phyloP scores from a whole-genome alignment of 2,329 filamentous ascomycete genomes.

The Lasiodiplodia gonubiensis region DNA sequence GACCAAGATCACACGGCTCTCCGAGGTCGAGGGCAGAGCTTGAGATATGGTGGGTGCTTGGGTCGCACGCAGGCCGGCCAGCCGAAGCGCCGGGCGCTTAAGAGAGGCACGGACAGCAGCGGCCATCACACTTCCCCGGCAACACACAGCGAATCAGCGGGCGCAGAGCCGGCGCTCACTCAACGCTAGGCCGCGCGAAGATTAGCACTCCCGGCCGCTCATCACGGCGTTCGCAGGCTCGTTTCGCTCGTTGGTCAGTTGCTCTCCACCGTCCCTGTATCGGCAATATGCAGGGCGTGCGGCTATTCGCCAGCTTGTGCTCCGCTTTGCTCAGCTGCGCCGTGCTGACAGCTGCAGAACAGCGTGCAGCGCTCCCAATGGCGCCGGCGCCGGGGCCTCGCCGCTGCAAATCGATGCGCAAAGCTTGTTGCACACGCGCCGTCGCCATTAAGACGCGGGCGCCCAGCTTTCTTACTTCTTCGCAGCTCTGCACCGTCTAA shows the following conservation, averaged over 20 bases:
- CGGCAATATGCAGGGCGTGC: slow-evolving; percentile 23
- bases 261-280: slow-evolving; percentile 18
- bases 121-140: slow-evolving; percentile 24
- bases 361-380: slow-evolving; percentile 20
- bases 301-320: slow-evolving; percentile 22
- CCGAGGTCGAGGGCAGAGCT: slow-evolving; percentile 2
- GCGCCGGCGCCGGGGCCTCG: slow-evolving; percentile 19
- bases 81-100: slow-evolving; percentile 29
- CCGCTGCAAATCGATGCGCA: slow-evolving; percentile 27
- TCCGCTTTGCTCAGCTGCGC: slow-evolving; percentile 23
- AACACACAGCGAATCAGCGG: slow-evolving; percentile 8
- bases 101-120: slow-evolving; percentile 12
- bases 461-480: slow-evolving; percentile 26
- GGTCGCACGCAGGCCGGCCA: slow-evolving; percentile 18
- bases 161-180: background rate
- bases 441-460: slow-evolving; percentile 26
- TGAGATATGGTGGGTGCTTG: slow-evolving; percentile 14
- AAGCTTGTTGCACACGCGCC: slow-evolving; percentile 26
- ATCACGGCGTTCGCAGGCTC: slow-evolving; percentile 13
- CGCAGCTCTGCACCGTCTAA: slow-evolving; percentile 20
- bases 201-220: slow-evolving; percentile 22
- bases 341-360: slow-evolving; percentile 28
- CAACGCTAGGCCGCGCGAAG: background rate
- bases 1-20: slow-evolving; percentile 1
- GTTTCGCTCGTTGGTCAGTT: slow-evolving; percentile 15